Evolutionary conservation across 1,284 basidiomycete genomes (phyloP), one percentile per base, ranked within the genome.

Genomic region (Ceratobasidium sp.): DNA sequence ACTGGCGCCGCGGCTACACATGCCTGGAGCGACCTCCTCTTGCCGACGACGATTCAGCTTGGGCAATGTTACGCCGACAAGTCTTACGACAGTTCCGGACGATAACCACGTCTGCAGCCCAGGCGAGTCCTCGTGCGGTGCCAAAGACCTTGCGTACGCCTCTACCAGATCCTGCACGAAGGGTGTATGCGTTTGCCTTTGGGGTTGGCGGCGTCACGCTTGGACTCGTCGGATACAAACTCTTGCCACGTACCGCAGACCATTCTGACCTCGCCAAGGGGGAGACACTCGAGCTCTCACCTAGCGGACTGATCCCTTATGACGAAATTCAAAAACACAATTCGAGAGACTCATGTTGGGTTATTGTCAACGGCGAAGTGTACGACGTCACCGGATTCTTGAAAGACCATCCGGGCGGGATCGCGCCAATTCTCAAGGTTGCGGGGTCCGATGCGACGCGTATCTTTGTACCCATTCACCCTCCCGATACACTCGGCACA

Each of bases 301-400:
- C 30, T 43, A 45, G 71, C 60, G 41, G 48, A 28, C 73, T 81
- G 23, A 82, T 86, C 62, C 77, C 81, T 26, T 84, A 79, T 76
- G 79, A 83, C 9, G 85, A 88, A 75, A 84, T 89, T 3, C 81
- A 82, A 76, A 82, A 84, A 77, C 87, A 89, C 78, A 84, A 81
- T 74, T 81, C 78, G 30, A 75, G 76, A 28, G 83, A 84, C 28
- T 82, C 82, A 59, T 94, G 93, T 80, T 96, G 94, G 95, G 91
- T 97, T 74, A 89, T 96, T 76, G 92, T 96, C 74, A 84, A 87
- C 75, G 86, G 88, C 80, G 83, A 85, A 70, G 90, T 93, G 23
- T 93, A 92, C 80, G 91, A 93, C 81, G 91, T 96, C 71, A 96
- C 94, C 4, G 89, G 92, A 12, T 96, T 97, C 79, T 81, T 97